Evolutionary conservation across 768 basidiomycete species (phyloP).

Genomic region (Terana coerulea): DNA sequence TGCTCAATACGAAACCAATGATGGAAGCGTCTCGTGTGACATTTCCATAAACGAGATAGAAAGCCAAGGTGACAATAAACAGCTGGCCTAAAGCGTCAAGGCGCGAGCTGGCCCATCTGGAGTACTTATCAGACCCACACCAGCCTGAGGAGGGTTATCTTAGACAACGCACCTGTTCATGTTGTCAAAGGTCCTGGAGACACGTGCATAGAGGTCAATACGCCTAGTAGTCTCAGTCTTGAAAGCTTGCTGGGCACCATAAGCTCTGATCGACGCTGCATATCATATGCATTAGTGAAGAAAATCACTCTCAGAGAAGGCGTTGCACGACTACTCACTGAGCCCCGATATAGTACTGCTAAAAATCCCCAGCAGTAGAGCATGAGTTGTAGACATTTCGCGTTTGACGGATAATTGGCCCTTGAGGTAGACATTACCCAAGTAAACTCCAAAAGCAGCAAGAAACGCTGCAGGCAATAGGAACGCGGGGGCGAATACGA

Average conservation of each 20-base stretch:
- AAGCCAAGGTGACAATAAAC: conserved; percentile 45
- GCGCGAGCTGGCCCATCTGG: conserved; percentile 44
- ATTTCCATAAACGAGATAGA: conserved; percentile 43
- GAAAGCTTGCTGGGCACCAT: conserved; percentile 46
- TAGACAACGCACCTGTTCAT: conserved; percentile 33
- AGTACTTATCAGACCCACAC: background rate
- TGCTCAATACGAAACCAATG: conserved; percentile 29
- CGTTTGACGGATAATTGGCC: conserved; percentile 56
- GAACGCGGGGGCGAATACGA: conserved; percentile 38
- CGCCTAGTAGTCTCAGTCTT: conserved; percentile 37
- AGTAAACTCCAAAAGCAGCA: conserved; percentile 36
- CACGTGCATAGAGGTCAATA: conserved; percentile 44
- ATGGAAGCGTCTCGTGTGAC: conserved; percentile 30
- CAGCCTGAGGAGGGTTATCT: background rate
- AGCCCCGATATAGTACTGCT: conserved; percentile 50
- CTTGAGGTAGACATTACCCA: conserved; percentile 53
- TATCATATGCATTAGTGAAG: conserved; percentile 4
- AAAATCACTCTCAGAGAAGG: background rate
- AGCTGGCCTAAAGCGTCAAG: conserved; percentile 52
- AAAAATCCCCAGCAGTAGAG: conserved; percentile 49
- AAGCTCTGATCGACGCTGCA: conserved; percentile 49
- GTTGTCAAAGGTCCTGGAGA: conserved; percentile 44
- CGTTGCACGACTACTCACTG: conserved; percentile 25
- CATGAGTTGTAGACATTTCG: conserved; percentile 48
- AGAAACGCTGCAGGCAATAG: conserved; percentile 36